Percentiles rank a stretch among this genome's conserved stretches.
Evolutionary conservation across 1,284 basidiomycete genomes (phyloP).

Genomic region (Athelia sp.): DNA sequence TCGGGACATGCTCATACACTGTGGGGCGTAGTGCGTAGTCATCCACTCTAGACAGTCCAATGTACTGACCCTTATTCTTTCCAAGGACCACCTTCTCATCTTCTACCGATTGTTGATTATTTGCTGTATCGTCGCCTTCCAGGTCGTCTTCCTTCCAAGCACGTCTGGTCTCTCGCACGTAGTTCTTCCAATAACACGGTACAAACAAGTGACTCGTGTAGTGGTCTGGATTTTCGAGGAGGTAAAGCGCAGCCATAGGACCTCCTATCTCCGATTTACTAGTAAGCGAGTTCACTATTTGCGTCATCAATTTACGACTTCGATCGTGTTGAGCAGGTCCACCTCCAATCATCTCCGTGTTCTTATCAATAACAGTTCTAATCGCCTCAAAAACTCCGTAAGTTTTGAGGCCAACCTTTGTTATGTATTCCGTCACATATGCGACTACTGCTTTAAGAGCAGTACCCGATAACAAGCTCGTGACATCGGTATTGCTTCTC

Average conservation of each 20-base stretch:
- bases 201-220: constrained; percentile 23
- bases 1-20: constrained; percentile 9
- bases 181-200: constrained; percentile 21
- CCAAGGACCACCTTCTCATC: not conserved
- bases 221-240: constrained; percentile 24
- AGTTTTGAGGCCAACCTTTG: constrained; percentile 24
- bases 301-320: too few species aligned
- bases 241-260: constrained; percentile 23
- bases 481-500: constrained; percentile 23
- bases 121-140: not conserved
- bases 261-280: constrained; percentile 24
- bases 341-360: constrained; percentile 9
- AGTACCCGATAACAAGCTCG: constrained; percentile 24
- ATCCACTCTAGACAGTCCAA: not conserved
- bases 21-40: constrained; percentile 11
- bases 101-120: not conserved
- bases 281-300: constrained; percentile 13
- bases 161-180: constrained; percentile 1
- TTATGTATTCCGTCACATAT: constrained; percentile 28
- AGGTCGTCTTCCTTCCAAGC: not conserved
- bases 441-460: constrained; percentile 23
- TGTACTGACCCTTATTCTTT: not conserved
- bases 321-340: too few species aligned
- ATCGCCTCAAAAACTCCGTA: constrained; percentile 26
- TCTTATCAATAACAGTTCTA: constrained; percentile 14